Conservation (phyloP, 495 filamentous ascomycete genomes). For the Cercophora scortea region DNA sequence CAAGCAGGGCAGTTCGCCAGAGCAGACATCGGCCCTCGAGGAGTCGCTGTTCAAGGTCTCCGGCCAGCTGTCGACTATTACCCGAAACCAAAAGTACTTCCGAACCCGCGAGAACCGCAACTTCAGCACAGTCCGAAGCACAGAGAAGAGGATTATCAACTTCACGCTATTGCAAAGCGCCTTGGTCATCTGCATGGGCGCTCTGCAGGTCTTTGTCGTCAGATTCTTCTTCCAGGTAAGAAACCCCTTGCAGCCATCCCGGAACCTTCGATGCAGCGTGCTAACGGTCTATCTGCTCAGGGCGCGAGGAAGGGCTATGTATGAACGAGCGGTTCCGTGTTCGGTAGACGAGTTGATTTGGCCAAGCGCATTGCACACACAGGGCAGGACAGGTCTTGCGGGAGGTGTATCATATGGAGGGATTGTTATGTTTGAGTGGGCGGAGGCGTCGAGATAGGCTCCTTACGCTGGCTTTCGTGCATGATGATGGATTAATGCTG, state of each 20-base stretch:
- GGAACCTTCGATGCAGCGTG: neutral
- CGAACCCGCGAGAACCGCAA: conserved; percentile 97
- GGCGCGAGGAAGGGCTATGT: conserved; percentile 54
- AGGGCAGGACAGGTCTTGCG: conserved; percentile 16
- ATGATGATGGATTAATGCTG: conserved; percentile 4
- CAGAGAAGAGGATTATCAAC: conserved; percentile 91
- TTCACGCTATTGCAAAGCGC: conserved; percentile 88
- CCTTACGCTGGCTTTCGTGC: neutral
- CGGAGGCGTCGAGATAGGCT: conserved; percentile 3
- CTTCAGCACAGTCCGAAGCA: conserved; percentile 95
- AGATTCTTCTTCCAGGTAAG: conserved; percentile 93
- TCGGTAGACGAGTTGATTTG: conserved; percentile 8
- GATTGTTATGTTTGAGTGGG: conserved; percentile 10
- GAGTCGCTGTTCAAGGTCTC: conserved; percentile 96
- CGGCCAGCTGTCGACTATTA: conserved; percentile 88
- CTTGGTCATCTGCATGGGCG: conserved; percentile 95
- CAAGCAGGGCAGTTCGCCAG: conserved; percentile 82
- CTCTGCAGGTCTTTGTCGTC: conserved; percentile 94
- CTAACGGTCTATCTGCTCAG: conserved; percentile 11
- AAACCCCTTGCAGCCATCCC: neutral
- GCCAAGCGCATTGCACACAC: conserved; percentile 16
- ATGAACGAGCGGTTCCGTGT: conserved; percentile 21
- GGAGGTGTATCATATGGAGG: conserved; percentile 17
- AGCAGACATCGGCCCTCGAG: conserved; percentile 85
- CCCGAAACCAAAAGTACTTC: conserved; percentile 98